Base-by-base conservation (phyloP, 208 protist species). In the Phytomonas serpens region DNA sequence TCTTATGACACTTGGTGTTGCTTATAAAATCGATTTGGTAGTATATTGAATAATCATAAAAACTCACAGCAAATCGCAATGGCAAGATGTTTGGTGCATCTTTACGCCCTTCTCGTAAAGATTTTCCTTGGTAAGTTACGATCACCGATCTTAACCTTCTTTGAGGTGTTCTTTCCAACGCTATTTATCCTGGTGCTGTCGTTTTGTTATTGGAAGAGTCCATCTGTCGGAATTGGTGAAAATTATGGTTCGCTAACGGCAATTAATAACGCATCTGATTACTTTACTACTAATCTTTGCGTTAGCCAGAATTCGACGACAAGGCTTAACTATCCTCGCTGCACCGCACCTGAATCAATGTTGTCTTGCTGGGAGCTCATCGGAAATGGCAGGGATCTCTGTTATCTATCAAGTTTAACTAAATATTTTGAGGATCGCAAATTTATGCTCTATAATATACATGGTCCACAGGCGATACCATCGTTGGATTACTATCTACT, bases 71-170 rank as follows among this genome's bases (percentile, higher is more conserved):
- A 3, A 73, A 33, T 38, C 65, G 66, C 4, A 36, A 65, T 57
- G 66, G 67, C 29, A 72, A 57, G 63, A 67, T 88, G 83, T 69
- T 76, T 67, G 40, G 81, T 87, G 47, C 88, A 93, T 74, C 79
- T 86, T 68, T 80, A 83, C 40, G 81, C 83, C 10, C 89, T 93
- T 37, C 62, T 95, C 9, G 77, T 85, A 67, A 93, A 95, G 81
- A 82, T 79, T 29, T 76, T 77, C 37, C 77, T 88, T 38, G 80
- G 87, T 76, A 81, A 81, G 40, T 78, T 77, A 76, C 78, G 82
- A 62, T 78, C 82, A 34, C 85, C 85, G 0, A 34, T 87, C 13
- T 77, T 77, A n/a, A 88, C 89, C 23, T 11, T 80, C 19, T 64
- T 84, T 51, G 84, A 88, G 80, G 30, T 95, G 27, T 68, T 95